phyloP scores from a whole-genome alignment of 2,329 filamentous ascomycete species.

The Aspergillus neoniger region DNA sequence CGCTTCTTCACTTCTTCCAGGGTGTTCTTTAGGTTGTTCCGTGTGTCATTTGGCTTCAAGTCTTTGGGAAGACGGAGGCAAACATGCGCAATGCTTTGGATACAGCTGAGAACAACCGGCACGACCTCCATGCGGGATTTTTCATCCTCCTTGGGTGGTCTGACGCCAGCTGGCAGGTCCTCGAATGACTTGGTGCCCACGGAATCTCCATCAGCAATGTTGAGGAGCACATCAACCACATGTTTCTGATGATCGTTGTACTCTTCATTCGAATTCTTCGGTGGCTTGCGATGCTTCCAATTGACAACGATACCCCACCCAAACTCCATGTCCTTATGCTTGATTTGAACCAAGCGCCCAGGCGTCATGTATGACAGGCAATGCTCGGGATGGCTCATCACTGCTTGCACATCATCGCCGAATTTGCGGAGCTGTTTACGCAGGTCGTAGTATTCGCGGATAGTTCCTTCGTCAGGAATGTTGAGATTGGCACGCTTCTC shows the following conservation, averaged over 20 bases:
- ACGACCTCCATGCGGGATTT: slow-evolving; percentile 76
- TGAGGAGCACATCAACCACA: slow-evolving; percentile 78
- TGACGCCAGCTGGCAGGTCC: slow-evolving; percentile 65
- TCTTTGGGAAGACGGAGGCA: slow-evolving; percentile 82
- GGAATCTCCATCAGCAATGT: slow-evolving; percentile 56
- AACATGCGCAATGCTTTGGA: slow-evolving; percentile 81
- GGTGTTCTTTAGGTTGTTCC: slow-evolving; percentile 66
- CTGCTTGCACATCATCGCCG: slow-evolving; percentile 83
- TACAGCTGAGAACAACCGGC: slow-evolving; percentile 80
- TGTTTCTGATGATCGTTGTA: slow-evolving; percentile 74
- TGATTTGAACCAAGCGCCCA: slow-evolving; percentile 85
- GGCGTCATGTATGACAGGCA: slow-evolving; percentile 80
- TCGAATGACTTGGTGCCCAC: slow-evolving; percentile 60
- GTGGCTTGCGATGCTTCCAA: slow-evolving; percentile 64
- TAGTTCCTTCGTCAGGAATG: slow-evolving; percentile 81
- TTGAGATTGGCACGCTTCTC: slow-evolving; percentile 69
- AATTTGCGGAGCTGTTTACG: slow-evolving; percentile 81
- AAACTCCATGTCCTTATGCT: slow-evolving; percentile 77
- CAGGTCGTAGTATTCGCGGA: slow-evolving; percentile 93
- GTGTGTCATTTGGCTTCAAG: slow-evolving; percentile 66
- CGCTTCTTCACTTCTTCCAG: slow-evolving; percentile 79
- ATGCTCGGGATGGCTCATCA: slow-evolving; percentile 90
- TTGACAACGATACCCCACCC: slow-evolving; percentile 92
- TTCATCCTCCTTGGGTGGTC: slow-evolving; percentile 63
- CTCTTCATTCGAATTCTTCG: slow-evolving; percentile 67